phyloP scores from a whole-genome alignment of 2,329 filamentous ascomycete genomes.

The Colletotrichum phormii region DNA sequence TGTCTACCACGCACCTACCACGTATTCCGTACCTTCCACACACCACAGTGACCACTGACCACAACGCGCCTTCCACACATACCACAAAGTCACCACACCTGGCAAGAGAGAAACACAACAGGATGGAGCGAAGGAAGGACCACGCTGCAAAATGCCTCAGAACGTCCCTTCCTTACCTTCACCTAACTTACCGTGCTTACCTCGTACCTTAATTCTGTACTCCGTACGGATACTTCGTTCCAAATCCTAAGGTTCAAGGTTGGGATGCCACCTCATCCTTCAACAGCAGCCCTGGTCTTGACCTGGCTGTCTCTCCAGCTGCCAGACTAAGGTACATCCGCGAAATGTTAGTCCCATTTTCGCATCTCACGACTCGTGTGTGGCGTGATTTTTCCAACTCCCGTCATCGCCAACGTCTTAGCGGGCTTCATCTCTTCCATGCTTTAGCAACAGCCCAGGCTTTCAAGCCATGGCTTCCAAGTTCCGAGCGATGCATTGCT shows the following conservation, averaged over 20 bases:
- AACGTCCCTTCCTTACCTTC: not conserved
- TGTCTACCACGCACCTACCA: not conserved
- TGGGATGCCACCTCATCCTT: not conserved
- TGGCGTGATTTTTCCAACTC: constrained; percentile 32
- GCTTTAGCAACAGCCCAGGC: not conserved
- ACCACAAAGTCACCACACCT: not conserved
- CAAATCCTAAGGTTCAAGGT: not conserved
- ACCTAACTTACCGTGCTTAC: not conserved
- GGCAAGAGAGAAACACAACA: not conserved
- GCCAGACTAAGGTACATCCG: not conserved
- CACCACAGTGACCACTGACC: not conserved
- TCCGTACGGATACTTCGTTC: too few species aligned
- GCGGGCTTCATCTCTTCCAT: constrained; percentile 9
- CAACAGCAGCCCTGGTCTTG: not conserved
- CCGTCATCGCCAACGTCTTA: constrained; percentile 24
- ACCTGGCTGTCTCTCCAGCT: not conserved
- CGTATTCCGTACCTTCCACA: not conserved
- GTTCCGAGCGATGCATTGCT: not conserved
- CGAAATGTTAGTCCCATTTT: constrained; percentile 33
- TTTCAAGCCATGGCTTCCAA: not conserved
- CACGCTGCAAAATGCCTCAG: not conserved
- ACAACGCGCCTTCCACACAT: too few species aligned
- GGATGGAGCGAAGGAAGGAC: not conserved
- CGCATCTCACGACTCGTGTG: constrained; percentile 25
- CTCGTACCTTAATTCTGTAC: not conserved